Evolutionary conservation across 2,329 filamentous ascomycete genomes (phyloP).

Genomic region (Penicillium sp.): DNA sequence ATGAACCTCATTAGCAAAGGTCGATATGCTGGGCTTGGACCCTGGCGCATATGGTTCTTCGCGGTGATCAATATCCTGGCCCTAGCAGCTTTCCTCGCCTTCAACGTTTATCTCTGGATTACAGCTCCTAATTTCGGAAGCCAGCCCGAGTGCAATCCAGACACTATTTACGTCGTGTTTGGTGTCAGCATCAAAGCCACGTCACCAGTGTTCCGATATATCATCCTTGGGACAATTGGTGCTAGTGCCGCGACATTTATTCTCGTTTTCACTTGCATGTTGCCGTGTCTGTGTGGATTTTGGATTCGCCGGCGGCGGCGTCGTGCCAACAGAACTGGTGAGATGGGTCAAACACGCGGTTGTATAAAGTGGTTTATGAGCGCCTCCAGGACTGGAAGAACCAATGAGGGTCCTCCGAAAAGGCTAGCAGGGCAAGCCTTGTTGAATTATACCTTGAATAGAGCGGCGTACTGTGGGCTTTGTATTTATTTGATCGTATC

Average conservation of each 20-base stretch:
- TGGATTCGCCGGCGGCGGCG: slow-evolving; percentile 7
- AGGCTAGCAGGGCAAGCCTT: slow-evolving; percentile 12
- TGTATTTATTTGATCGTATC: slow-evolving; percentile 24
- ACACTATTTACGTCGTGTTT: slow-evolving; percentile 21
- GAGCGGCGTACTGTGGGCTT: slow-evolving; percentile 16
- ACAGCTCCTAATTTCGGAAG: slow-evolving; percentile 21
- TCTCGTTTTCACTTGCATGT: slow-evolving; percentile 15
- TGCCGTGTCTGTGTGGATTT: slow-evolving; percentile 17
- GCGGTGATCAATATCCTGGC: slow-evolving; percentile 11
- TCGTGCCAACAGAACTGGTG: background rate
- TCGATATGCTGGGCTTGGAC: slow-evolving; percentile 19
- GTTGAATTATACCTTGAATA: slow-evolving; percentile 15
- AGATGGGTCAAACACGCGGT: background rate
- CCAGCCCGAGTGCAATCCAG: slow-evolving; percentile 17
- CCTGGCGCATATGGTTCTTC: slow-evolving; percentile 22
- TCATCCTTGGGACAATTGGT: slow-evolving; percentile 17
- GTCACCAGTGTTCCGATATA: slow-evolving; percentile 23
- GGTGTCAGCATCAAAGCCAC: slow-evolving; percentile 20
- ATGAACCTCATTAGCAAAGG: slow-evolving; percentile 21
- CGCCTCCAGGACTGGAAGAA: background rate
- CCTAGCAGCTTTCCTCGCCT: slow-evolving; percentile 17
- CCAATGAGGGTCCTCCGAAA: background rate
- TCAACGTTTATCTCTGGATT: slow-evolving; percentile 23
- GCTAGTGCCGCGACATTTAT: slow-evolving; percentile 8
- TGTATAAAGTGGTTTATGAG: slow-evolving; percentile 14